Conservation (phyloP, 2,329 filamentous ascomycete genomes). For the Ophiostoma fasciatum region DNA sequence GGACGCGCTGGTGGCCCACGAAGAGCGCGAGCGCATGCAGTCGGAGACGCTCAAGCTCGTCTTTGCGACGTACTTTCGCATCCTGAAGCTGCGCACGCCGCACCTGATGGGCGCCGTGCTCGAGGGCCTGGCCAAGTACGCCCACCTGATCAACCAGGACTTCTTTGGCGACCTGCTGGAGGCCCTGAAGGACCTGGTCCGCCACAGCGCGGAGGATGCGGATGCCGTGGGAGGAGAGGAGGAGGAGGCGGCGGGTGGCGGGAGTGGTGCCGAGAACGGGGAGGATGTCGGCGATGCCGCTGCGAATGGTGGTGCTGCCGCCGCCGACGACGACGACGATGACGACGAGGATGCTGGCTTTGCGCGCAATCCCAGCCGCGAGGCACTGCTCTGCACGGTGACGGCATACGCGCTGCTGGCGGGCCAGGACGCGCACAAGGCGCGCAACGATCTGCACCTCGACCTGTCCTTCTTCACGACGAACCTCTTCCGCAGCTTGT, state of each 20-base stretch:
- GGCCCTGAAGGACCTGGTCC: conserved; percentile 83
- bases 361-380: conserved; percentile 62
- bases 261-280: conserved; percentile 25
- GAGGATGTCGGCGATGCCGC: conserved; percentile 25
- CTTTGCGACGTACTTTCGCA: conserved; percentile 88
- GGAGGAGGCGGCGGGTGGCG: conserved; percentile 32
- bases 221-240: conserved; percentile 27
- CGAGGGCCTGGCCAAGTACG: conserved; percentile 84
- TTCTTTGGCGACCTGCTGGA: conserved; percentile 96
- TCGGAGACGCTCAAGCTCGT: conserved; percentile 92
- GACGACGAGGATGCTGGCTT: conserved; percentile 33
- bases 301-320: too few species aligned
- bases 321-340: conserved; percentile 27
- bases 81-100: conserved; percentile 68
- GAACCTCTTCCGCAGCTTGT: conserved; percentile 77
- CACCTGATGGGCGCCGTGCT: conserved; percentile 93
- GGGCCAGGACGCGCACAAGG: conserved; percentile 82
- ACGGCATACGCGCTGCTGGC: conserved; percentile 94
- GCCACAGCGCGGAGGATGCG: conserved; percentile 49
- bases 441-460: conserved; percentile 65
- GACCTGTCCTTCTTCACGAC: conserved; percentile 93
- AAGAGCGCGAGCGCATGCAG: conserved; percentile 87
- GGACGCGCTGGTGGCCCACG: conserved; percentile 78
- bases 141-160: conserved; percentile 95
- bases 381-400: conserved; percentile 84